Conservation (phyloP, 2,329 filamentous ascomycete genomes). For the Thelonectria rubi region DNA sequence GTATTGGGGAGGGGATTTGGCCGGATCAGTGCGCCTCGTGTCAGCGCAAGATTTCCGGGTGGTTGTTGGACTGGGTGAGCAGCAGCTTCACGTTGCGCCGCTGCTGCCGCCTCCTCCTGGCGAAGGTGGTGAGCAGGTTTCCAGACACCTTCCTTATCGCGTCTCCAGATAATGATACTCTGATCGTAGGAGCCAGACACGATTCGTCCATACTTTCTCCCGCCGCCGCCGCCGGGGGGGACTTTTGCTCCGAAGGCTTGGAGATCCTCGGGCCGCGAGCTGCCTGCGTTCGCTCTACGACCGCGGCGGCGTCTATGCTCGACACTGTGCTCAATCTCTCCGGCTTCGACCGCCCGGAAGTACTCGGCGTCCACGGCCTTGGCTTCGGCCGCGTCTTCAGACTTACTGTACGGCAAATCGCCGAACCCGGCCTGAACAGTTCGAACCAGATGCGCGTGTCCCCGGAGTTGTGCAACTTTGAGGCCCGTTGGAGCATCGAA, state of each 20-base stretch:
- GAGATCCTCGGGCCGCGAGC: constrained; percentile 77
- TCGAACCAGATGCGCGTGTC: constrained; percentile 85
- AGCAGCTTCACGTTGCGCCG: constrained; percentile 52
- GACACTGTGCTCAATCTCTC: constrained; percentile 52
- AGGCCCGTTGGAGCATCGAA: constrained; percentile 88
- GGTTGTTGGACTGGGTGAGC: constrained; percentile 9
- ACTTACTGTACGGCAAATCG: constrained; percentile 81
- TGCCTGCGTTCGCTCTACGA: constrained; percentile 72
- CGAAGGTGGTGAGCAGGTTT: constrained; percentile 77
- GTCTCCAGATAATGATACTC: constrained; percentile 93
- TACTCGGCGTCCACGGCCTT: constrained; percentile 77
- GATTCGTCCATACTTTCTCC: constrained; percentile 90
- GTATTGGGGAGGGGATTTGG: constrained; percentile 19
- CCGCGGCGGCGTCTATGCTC: constrained; percentile 47
- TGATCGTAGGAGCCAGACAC: constrained; percentile 97
- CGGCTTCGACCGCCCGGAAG: constrained; percentile 66
- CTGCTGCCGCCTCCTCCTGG: constrained; percentile 74
- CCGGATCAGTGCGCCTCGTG: constrained; percentile 11
- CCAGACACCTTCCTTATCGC: constrained; percentile 87
- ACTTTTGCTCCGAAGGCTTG: constrained; percentile 85
- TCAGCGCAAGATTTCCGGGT: constrained; percentile 12
- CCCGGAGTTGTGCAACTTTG: constrained; percentile 86
- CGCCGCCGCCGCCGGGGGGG: constrained; percentile 90
- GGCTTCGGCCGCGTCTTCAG: constrained; percentile 78
- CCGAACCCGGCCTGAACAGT: constrained; percentile 96